Base-by-base conservation (phyloP, 2,329 filamentous ascomycete species). In the Sporothrix brunneoviolacea region DNA sequence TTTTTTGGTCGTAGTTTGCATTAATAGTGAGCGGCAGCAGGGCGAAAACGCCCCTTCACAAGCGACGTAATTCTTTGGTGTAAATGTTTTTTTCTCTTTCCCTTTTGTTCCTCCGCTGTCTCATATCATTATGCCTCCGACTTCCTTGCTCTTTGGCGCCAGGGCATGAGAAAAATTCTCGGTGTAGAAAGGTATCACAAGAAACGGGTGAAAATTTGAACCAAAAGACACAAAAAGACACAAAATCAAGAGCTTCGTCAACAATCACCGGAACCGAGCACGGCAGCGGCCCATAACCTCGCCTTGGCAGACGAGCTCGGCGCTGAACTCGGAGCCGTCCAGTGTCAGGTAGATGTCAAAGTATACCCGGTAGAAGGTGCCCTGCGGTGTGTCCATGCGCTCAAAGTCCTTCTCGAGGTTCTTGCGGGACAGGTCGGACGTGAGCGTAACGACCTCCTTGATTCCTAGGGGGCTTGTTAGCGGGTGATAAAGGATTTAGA, bases 381-480 rank as follows among this genome's bases (percentile, higher is more conserved):
- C 93, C 68, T 98, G 91, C 6, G 93, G 91, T 1, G 93, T 97
- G 67, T 97, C 93, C 93, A 97, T 97, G 65, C 93, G 84, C 72
- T 98, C 93, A 63, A 98, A 98, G 68, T 98, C 93, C 71, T 96
- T 97, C 69, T 98, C 93, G 12, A 98, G 83, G 66, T 97, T 97
- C 78, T 97, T 98, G 61, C 91, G 86, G 43, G 91, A 96, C 51
- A 98, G 77, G 66, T 98, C 93, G 2, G 91, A 97, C 2, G 93
- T 97, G 45, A 98, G 83, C 2, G 93, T 98, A 57, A 97, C 93
- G 51, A 97, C 90, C 70, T 97, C 93, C 79, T 97, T 97, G 80
- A 97, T 97, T 60, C 91, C 91, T 96, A 27, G 16, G 9, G 8
- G 1, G 33, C 3, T 39, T 38, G 36, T 37, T 48, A 51, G 51